A percentile compares a stretch with the other conserved stretches of the same genome.
Conservation (phyloP, 805 yeast species). For the Metschnikowia rubicola region DNA sequence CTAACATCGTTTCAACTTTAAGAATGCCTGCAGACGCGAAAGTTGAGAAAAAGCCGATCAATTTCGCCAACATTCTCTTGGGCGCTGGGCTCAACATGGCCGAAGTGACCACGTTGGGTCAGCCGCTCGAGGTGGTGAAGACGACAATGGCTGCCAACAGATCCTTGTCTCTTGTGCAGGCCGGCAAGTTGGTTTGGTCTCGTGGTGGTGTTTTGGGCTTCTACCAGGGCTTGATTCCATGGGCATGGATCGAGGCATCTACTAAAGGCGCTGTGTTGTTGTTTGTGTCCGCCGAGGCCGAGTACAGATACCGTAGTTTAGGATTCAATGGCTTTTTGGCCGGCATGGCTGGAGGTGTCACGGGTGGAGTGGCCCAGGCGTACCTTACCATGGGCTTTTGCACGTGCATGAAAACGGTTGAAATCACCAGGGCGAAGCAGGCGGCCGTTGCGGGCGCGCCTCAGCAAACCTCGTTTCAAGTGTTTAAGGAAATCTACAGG, state of each 20-base stretch:
- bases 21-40: constrained; percentile 2
- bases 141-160: constrained; percentile 99
- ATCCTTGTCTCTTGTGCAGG: constrained; percentile 58
- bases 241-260: constrained; percentile 99
- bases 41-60: constrained; percentile 78
- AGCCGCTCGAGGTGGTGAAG: constrained; percentile 92
- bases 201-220: constrained; percentile 92
- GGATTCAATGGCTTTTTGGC: constrained; percentile 69
- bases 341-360: constrained; percentile 94
- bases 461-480: constrained; percentile 74
- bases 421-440: constrained; percentile 87
- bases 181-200: constrained; percentile 77
- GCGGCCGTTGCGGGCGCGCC: constrained; percentile 56
- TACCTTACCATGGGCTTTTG: constrained; percentile 97
- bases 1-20: neutral
- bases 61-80: constrained; percentile 81
- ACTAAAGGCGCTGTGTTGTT: constrained; percentile 96
- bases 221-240: constrained; percentile 96
- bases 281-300: constrained; percentile 90
- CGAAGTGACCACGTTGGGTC: constrained; percentile 85
- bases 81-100: constrained; percentile 93
- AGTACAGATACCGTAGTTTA: constrained; percentile 61
- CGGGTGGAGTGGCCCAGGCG: constrained; percentile 96
- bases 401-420: constrained; percentile 98
- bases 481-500: constrained; percentile 76